phyloP scores from a whole-genome alignment of 1,284 basidiomycete species.

The Cutaneotrichosporon sp. region DNA sequence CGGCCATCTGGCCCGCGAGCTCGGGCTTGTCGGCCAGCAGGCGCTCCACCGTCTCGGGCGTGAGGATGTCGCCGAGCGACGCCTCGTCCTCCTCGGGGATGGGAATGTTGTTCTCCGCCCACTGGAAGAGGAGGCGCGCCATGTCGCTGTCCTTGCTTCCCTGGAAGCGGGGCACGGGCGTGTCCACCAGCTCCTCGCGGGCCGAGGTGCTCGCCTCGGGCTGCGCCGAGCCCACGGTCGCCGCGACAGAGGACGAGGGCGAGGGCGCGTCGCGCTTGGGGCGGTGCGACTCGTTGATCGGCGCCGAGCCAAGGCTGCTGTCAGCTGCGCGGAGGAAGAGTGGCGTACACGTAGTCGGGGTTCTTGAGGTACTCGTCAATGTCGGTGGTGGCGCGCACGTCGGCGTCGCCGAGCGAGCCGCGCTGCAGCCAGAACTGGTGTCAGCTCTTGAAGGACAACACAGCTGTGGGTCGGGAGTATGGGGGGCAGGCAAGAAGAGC shows the following conservation, averaged over 20 bases:
- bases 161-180: too few relatives aligned
- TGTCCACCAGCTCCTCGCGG: too few relatives aligned
- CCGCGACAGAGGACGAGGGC: constrained; percentile 9
- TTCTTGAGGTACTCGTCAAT: constrained; percentile 49
- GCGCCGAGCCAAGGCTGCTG: constrained; percentile 10
- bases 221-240: constrained; percentile 14
- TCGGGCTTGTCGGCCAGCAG: constrained; percentile 35
- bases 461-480: background rate
- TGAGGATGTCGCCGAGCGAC: constrained; percentile 47
- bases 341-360: constrained; percentile 40
- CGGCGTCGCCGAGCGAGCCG: constrained; percentile 28
- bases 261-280: constrained; percentile 10
- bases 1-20: constrained; percentile 35
- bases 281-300: constrained; percentile 30
- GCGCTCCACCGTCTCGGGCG: constrained; percentile 38
- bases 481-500: background rate
- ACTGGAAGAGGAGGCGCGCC: constrained; percentile 43
- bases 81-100: constrained; percentile 35
- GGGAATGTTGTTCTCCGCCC: constrained; percentile 33
- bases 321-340: background rate
- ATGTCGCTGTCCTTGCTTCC: constrained; percentile 37
- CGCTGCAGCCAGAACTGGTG: constrained; percentile 53
- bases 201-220: constrained; percentile 26
- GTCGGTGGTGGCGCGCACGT: constrained; percentile 42
- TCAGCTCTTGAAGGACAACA: background rate